Conservation (phyloP, 768 basidiomycete species). For the Arthromyces matolae region DNA sequence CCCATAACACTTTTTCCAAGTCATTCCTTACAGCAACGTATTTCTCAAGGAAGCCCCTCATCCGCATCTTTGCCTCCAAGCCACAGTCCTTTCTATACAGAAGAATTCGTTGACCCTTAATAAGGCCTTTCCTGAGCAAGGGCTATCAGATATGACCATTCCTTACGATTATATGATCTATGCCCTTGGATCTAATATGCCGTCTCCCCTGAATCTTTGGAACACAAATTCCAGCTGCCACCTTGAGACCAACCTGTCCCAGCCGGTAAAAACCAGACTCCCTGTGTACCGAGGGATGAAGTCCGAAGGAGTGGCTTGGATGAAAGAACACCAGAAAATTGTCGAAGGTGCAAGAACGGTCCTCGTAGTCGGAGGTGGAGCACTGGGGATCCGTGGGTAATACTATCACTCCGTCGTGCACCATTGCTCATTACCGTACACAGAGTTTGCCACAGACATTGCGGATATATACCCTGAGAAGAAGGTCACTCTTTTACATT, state of each 20-base stretch:
- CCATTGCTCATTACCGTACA: not conserved
- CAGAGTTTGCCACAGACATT: conserved; percentile 66
- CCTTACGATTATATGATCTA: conserved; percentile 57
- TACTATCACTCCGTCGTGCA: not conserved
- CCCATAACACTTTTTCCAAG: conserved; percentile 18
- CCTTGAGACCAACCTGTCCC: too few relatives aligned
- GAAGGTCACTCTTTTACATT: conserved; percentile 57
- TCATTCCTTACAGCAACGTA: conserved; percentile 54
- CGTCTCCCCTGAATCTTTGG: conserved; percentile 55
- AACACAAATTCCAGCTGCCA: conserved; percentile 19
- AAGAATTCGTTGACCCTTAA: conserved; percentile 41
- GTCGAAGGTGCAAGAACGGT: conserved; percentile 48
- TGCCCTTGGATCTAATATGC: conserved; percentile 57
- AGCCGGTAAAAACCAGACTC: conserved; percentile 5
- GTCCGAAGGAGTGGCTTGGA: conserved; percentile 45
- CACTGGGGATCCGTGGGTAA: conserved; percentile 64
- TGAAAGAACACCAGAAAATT: conserved; percentile 44
- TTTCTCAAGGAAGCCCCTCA: conserved; percentile 32
- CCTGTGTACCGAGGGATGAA: conserved; percentile 41
- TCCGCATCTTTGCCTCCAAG: conserved; percentile 36
- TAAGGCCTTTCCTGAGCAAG: conserved; percentile 44
- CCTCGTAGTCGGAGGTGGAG: conserved; percentile 69
- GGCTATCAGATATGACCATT: conserved; percentile 32
- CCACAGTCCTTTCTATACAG: conserved; percentile 38
- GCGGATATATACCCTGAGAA: conserved; percentile 49